These are phyloP conservation scores for Apophysomyces ossiformis DNA, from an alignment of 371 early-diverging fungal genomes.

Conservation along the genomic window DNA sequence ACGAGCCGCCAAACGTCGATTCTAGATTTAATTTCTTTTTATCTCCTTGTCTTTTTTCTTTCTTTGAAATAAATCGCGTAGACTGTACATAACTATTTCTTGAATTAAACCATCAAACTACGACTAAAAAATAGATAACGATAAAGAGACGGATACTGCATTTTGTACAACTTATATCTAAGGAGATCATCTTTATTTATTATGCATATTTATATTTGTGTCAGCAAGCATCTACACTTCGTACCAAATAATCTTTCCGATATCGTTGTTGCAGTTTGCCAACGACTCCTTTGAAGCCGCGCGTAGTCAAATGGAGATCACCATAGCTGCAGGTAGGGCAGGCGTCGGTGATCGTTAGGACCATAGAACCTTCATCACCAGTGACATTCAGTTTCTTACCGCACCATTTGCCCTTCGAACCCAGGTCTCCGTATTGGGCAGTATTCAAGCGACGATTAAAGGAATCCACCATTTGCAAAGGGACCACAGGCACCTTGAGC, in stretches of 20 bases:
- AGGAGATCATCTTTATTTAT: background rate
- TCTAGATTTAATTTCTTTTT: constrained; percentile 24
- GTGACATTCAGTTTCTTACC: constrained; percentile 25
- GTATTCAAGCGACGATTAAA: too few relatives aligned
- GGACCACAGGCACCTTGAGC: too few relatives aligned
- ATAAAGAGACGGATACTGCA: too few relatives aligned
- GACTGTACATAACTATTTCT: background rate
- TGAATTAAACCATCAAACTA: too few relatives aligned
- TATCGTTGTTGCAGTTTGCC: constrained; percentile 29
- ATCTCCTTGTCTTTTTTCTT: too few relatives aligned
- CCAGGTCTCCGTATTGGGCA: too few relatives aligned
- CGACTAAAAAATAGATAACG: too few relatives aligned
- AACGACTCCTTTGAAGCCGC: constrained; percentile 28
- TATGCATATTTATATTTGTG: background rate
- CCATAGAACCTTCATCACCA: constrained; percentile 22
- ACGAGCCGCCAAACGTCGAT: constrained; percentile 55
- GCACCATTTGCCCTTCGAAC: constrained; percentile 15
- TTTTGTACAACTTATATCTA: background rate
- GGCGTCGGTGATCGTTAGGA: constrained; percentile 16
- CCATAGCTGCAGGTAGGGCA: constrained; percentile 25
- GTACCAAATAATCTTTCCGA: constrained; percentile 29
- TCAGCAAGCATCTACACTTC: constrained; percentile 8
- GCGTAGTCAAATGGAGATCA: constrained; percentile 27
- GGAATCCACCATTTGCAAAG: too few relatives aligned
- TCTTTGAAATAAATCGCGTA: constrained; percentile 4